phyloP scores from a whole-genome alignment of 2,329 filamentous ascomycete genomes.

The Cordyceps fumosorosea region DNA sequence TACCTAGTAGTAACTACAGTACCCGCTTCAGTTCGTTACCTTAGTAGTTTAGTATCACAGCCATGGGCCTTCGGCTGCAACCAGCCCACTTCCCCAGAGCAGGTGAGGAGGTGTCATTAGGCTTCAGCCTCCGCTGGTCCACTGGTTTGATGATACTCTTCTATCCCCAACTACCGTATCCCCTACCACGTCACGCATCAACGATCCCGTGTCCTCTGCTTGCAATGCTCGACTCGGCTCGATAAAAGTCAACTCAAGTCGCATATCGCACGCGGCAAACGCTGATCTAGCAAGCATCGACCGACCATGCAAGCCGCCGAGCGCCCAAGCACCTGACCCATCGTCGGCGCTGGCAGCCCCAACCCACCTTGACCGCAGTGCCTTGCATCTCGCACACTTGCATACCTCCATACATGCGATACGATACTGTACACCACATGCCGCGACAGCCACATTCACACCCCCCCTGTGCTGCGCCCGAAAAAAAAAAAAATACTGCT shows the following conservation, averaged over 20 bases:
- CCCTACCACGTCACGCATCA: not conserved
- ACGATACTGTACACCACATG: not conserved
- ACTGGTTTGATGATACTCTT: not conserved
- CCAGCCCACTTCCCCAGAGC: slow-evolving; percentile 3
- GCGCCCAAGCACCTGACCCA: not conserved
- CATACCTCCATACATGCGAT: not conserved
- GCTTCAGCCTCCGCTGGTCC: not conserved
- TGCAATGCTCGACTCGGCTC: not conserved
- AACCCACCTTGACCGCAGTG: slow-evolving; percentile 5
- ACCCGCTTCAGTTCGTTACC: not conserved
- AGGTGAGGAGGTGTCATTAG: not conserved
- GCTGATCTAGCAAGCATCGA: not conserved
- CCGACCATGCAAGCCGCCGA: slow-evolving; percentile 1
- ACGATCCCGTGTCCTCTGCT: not conserved
- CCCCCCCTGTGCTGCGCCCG: not conserved
- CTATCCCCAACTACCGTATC: too few species aligned
- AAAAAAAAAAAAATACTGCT: too few species aligned
- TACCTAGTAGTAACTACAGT: not conserved
- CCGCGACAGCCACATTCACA: not conserved
- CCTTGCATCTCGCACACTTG: slow-evolving; percentile 11
- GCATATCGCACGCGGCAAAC: not conserved
- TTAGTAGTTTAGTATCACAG: not conserved
- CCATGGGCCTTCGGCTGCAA: not conserved
- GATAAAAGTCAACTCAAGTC: not conserved
- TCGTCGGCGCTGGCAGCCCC: not conserved